A percentile compares a stretch with the other conserved stretches of the same genome.
Evolutionary conservation across 768 basidiomycete species (phyloP).

Genomic region (Mycena chlorophos): DNA sequence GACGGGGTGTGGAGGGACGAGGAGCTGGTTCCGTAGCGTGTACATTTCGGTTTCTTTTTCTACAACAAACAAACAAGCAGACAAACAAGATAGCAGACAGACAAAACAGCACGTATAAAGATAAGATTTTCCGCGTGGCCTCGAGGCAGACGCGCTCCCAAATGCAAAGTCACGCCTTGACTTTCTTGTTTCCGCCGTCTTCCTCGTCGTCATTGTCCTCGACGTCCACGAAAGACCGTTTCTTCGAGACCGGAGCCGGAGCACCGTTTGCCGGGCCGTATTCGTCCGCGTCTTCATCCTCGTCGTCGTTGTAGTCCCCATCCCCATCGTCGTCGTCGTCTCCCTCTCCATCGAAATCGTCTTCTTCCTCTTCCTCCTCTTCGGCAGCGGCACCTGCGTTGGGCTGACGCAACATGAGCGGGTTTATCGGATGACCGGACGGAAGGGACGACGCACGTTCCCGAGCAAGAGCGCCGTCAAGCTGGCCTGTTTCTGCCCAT

Average conservation of each 20-base stretch:
- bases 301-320: slow-evolving; percentile 31
- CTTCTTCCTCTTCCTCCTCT: slow-evolving; percentile 27
- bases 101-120: slow-evolving; percentile 19
- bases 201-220: slow-evolving; percentile 29
- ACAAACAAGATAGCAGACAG: slow-evolving; percentile 6
- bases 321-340: slow-evolving; percentile 29
- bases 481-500: slow-evolving; percentile 17
- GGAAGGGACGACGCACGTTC: slow-evolving; percentile 24
- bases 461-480: slow-evolving; percentile 33
- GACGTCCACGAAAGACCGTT: slow-evolving; percentile 38
- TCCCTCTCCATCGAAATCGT: slow-evolving; percentile 35
- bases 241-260: slow-evolving; percentile 27
- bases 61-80: slow-evolving; percentile 9
- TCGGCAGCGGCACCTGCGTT: slow-evolving; percentile 24
- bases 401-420: slow-evolving; percentile 24
- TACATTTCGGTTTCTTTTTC: slow-evolving; percentile 15
- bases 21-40: slow-evolving; percentile 59
- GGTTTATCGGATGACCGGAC: background rate
- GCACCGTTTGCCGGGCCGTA: slow-evolving; percentile 20
- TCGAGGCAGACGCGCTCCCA: background rate
- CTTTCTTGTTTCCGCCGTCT: slow-evolving; percentile 41
- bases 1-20: slow-evolving; percentile 57
- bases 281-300: slow-evolving; percentile 32
- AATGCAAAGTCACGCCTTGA: slow-evolving; percentile 43
- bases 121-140: slow-evolving; percentile 11